Base-by-base conservation (phyloP, 2,329 filamentous ascomycete genomes). In the Dactylellina drechsleri region DNA sequence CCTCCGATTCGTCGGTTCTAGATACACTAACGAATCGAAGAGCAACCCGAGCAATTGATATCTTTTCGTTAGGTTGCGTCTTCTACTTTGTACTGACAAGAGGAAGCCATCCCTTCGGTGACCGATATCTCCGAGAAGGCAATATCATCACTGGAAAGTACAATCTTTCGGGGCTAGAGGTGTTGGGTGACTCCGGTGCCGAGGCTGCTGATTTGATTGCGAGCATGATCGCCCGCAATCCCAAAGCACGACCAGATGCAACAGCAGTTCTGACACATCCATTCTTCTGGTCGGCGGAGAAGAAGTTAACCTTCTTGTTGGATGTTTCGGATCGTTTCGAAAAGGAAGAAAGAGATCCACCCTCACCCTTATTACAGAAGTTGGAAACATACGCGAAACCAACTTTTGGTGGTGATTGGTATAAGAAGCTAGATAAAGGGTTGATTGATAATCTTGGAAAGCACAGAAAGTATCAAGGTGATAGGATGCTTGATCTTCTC, bases 71-170 rank as follows among this genome's bases (percentile, higher is more conserved):
- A 41, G 95, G 95, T 0, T 90, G 97, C 62, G 93, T 99, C n/a
- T 99, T 97, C 84, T 98, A 93, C 83, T 99, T 97, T 81, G 93
- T 98, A n/a, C 86, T 99, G 73, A 97, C 94, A 0, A 91, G 93
- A 76, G 95, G 95, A 15, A 88, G 87, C 0, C 95, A 99, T 81
- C 95, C 95, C 0, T 99, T 96, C 79, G 93, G 95, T 66, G 93
- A 95, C 80, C 89, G 92, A 58, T 98, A 95, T 84, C 96, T 96
- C 88, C 89, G 95, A 61, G 95, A 99, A 82, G 91, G 96, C 79
- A 98, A 99, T 82, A 98, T 99, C 79, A 93, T 96, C 79, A 96
- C 96, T 81, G 92, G 92, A 77, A 89, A 90, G 70, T 91, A 90
- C 81, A 90, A 90, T 79, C 85, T 96, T 36, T 84, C 87, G 53